Percentiles rank a stretch among this genome's conserved stretches.
Conservation (phyloP, 1,284 basidiomycete genomes). For the Trichosporon coremiiforme region DNA sequence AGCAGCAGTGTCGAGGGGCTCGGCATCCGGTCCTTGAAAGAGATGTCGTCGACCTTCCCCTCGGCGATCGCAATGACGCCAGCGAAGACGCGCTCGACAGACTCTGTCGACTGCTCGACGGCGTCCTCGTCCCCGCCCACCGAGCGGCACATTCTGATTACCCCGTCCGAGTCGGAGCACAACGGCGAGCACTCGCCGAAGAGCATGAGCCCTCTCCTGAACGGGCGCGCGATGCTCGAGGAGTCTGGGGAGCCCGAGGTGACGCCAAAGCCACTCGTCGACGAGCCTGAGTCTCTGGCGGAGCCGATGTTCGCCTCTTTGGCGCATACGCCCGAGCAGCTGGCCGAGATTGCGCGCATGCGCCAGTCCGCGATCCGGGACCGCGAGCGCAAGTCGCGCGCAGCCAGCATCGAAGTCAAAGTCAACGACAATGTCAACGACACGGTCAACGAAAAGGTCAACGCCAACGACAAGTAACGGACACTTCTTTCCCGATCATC, state of each 20-base stretch:
- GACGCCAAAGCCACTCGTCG: background rate
- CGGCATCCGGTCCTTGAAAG: constrained; percentile 21
- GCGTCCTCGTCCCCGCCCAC: constrained; percentile 26
- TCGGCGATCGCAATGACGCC: constrained; percentile 20
- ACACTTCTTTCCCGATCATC: background rate
- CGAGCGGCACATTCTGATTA: constrained; percentile 26
- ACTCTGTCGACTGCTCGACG: constrained; percentile 22
- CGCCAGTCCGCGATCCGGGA: constrained; percentile 34
- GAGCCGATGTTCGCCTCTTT: constrained; percentile 49
- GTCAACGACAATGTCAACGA: no score
- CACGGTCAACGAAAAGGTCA: no score
- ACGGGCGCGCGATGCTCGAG: background rate
- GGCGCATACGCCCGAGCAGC: constrained; percentile 51
- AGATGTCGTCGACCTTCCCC: constrained; percentile 21
- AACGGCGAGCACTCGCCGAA: constrained; percentile 13
- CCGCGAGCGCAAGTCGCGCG: constrained; percentile 24
- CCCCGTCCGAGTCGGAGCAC: constrained; percentile 28
- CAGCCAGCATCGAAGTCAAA: constrained; percentile 7
- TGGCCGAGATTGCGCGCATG: constrained; percentile 48
- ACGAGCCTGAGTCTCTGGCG: background rate
- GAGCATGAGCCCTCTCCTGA: constrained; percentile 11
- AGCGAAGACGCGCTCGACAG: constrained; percentile 21
- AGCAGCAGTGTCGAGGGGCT: constrained; percentile 23
- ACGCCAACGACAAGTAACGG: constrained; percentile 23
- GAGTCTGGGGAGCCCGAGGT: background rate